phyloP scores from a whole-genome alignment of 148 eudicot species.

The Persicaria tinctoria region DNA sequence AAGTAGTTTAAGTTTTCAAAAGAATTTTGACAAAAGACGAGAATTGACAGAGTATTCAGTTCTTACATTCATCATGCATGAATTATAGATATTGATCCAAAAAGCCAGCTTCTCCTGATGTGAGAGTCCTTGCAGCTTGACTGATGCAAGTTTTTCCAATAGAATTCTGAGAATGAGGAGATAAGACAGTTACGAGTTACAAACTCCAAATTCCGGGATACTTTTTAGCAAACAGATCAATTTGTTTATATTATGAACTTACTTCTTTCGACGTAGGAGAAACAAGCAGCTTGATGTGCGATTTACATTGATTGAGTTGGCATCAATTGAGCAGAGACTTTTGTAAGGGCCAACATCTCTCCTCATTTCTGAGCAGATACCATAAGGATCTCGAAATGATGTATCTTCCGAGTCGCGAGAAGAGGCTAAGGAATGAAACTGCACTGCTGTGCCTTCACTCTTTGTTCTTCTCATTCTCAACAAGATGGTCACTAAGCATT shows the following conservation, averaged over 20 bases:
- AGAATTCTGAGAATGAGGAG: slow-evolving; percentile 34
- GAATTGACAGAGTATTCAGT: neutral
- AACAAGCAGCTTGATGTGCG: slow-evolving; percentile 34
- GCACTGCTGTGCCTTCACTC: slow-evolving; percentile 25
- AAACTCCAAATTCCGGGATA: neutral
- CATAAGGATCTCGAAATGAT: slow-evolving; percentile 59
- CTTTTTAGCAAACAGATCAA: neutral
- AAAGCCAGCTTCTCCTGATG: slow-evolving; percentile 84
- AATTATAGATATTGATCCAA: slow-evolving; percentile 80
- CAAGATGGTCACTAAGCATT: slow-evolving; percentile 50
- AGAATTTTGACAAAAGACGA: neutral
- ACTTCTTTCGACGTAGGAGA: slow-evolving; percentile 46
- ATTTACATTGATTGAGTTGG: slow-evolving; percentile 36
- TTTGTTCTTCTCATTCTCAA: slow-evolving; percentile 44
- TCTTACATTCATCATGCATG: slow-evolving; percentile 86
- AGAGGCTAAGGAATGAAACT: slow-evolving; percentile 28
- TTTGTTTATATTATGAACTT: slow-evolving; percentile 8
- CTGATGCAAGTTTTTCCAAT: slow-evolving; percentile 46
- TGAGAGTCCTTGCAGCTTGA: slow-evolving; percentile 40
- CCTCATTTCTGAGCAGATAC: slow-evolving; percentile 31
- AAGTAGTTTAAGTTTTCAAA: neutral
- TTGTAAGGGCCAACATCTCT: slow-evolving; percentile 62
- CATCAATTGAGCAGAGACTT: slow-evolving; percentile 39
- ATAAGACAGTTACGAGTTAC: neutral
- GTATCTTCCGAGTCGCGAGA: slow-evolving; percentile 14